Conservation (phyloP, 1,139 yeast genomes). For the Zygotorulaspora mrakii region DNA sequence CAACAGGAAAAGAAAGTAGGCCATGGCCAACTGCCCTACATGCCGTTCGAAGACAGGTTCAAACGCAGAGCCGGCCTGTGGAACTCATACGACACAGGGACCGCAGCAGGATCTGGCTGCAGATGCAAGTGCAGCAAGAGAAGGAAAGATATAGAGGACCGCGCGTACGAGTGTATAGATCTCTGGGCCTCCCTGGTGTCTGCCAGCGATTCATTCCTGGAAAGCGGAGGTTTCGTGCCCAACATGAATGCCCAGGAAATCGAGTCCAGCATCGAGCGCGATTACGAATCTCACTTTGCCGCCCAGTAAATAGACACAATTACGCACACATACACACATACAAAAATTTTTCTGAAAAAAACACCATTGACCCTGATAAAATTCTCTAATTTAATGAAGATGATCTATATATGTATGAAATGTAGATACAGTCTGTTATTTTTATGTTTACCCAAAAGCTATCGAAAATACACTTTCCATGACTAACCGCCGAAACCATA, state of each 20-base stretch:
- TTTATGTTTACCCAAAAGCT: constrained; percentile 2
- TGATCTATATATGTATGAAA: constrained; percentile 2
- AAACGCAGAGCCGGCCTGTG: constrained; percentile 21
- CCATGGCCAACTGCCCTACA: constrained; percentile 46
- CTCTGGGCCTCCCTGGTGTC: constrained; percentile 21
- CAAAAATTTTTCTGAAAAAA: background rate
- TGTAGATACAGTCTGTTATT: constrained; percentile 4
- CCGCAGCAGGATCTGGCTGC: constrained; percentile 69
- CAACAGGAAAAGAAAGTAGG: constrained; percentile 7
- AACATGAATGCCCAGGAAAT: constrained; percentile 39
- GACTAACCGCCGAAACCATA: constrained; percentile 99
- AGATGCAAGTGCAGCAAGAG: constrained; percentile 72
- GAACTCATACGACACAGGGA: constrained; percentile 25
- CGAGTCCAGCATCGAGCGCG: constrained; percentile 35
- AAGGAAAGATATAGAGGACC: constrained; percentile 26
- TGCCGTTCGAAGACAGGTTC: constrained; percentile 30
- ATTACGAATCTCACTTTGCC: constrained; percentile 6
- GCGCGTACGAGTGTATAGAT: constrained; percentile 22
- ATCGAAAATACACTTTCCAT: background rate
- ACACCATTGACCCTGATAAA: constrained; percentile 1
- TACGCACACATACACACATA: no score
- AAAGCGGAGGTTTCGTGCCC: constrained; percentile 16
- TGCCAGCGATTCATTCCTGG: constrained; percentile 12
- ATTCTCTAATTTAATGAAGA: background rate
- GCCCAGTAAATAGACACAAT: background rate